phyloP scores from a whole-genome alignment of 768 basidiomycete genomes.

The Phaeotremella skinneri region DNA sequence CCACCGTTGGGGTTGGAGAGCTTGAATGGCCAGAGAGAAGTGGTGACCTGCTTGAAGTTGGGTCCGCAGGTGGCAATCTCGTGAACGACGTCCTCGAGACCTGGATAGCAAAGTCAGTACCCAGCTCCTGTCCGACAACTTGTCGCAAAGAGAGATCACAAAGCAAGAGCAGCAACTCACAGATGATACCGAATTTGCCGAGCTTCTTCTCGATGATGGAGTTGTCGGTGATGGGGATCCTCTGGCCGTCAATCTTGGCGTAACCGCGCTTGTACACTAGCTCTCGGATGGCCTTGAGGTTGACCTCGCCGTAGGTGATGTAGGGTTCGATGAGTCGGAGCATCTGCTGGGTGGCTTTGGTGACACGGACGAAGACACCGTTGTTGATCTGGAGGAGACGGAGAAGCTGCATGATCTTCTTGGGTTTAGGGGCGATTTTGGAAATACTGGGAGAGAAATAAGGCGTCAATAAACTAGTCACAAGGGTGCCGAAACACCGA shows the following conservation, averaged over 20 bases:
- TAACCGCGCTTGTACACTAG: slow-evolving; percentile 99
- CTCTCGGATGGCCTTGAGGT: slow-evolving; percentile 93
- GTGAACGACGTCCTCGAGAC: slow-evolving; percentile 91
- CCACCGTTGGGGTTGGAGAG: slow-evolving; percentile 98
- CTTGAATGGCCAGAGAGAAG: slow-evolving; percentile 98
- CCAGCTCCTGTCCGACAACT: no score
- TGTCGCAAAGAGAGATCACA: not conserved
- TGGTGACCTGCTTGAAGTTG: slow-evolving; percentile 93
- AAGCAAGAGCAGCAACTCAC: slow-evolving; percentile 43
- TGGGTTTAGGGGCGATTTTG: slow-evolving; percentile 98
- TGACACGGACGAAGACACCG: slow-evolving; percentile 96
- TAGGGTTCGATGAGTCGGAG: slow-evolving; percentile 96
- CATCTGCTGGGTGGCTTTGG: slow-evolving; percentile 96
- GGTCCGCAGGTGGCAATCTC: slow-evolving; percentile 93
- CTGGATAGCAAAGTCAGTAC: slow-evolving; percentile 14
- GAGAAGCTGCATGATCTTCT: slow-evolving; percentile 97
- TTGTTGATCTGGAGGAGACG: slow-evolving; percentile 99
- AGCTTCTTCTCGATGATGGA: slow-evolving; percentile 84
- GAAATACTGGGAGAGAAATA: slow-evolving; percentile 71
- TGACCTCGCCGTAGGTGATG: slow-evolving; percentile 89
- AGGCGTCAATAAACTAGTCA: not conserved
- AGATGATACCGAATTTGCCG: slow-evolving; percentile 93
- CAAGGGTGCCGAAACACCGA: no score
- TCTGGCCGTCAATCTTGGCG: slow-evolving; percentile 96
- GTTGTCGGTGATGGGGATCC: slow-evolving; percentile 93